Evolutionary conservation across 805 yeast genomes (phyloP).

Genomic region (Candida insectorum): DNA sequence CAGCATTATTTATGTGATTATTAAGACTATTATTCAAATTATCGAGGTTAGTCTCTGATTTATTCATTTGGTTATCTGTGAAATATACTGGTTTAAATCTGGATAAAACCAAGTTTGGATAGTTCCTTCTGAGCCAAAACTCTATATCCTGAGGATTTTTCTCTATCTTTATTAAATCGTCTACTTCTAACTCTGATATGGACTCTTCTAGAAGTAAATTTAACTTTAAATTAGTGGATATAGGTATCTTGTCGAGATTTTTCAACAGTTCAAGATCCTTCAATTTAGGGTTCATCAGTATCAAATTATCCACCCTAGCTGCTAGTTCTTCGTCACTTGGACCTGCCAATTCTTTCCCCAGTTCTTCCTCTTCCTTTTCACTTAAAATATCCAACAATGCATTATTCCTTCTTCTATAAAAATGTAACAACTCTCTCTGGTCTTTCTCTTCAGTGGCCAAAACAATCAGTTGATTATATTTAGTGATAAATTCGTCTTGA

Average conservation of each 20-base stretch:
- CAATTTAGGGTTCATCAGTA: slow-evolving; percentile 20
- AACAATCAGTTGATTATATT: slow-evolving; percentile 9
- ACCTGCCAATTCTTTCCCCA: slow-evolving; percentile 11
- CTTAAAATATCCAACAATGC: slow-evolving; percentile 28
- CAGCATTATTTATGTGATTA: slow-evolving; percentile 5
- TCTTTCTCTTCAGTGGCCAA: slow-evolving; percentile 30
- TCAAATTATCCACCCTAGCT: slow-evolving; percentile 20
- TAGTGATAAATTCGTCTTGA: slow-evolving; percentile 10
- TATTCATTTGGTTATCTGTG: slow-evolving; percentile 18
- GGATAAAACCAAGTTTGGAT: slow-evolving; percentile 29
- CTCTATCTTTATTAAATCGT: slow-evolving; percentile 32
- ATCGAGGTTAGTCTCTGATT: slow-evolving; percentile 13
- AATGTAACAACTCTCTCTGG: slow-evolving; percentile 32
- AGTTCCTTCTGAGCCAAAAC: slow-evolving; percentile 36
- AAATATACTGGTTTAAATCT: slow-evolving; percentile 32
- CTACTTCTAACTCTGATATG: slow-evolving; percentile 34
- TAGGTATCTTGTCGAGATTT: neutral
- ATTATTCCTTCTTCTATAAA: slow-evolving; percentile 34
- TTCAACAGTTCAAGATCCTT: slow-evolving; percentile 14
- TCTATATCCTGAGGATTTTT: slow-evolving; percentile 39
- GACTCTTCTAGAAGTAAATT: slow-evolving; percentile 32
- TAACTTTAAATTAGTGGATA: slow-evolving; percentile 11
- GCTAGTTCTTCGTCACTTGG: slow-evolving; percentile 4
- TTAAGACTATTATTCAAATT: slow-evolving; percentile 11
- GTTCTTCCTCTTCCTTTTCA: slow-evolving; percentile 8